Evolutionary conservation across 371 early-diverging fungal genomes (phyloP), one percentile per base, ranked within the genome.

Genomic region (Gilbertella persicaria): DNA sequence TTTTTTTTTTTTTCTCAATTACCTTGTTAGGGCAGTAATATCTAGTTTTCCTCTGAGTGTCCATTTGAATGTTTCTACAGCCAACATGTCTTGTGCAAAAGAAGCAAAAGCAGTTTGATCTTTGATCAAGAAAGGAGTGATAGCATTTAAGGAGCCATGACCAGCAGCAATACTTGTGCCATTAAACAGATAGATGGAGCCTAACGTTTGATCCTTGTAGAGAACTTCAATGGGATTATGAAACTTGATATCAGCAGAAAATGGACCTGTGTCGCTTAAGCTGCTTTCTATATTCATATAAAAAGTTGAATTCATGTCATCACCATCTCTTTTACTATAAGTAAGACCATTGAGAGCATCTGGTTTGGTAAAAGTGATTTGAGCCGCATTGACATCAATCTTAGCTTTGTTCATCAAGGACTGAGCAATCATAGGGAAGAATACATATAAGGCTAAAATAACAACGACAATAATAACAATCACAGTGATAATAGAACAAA

Each of bases 401-500:
- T 56, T 62, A 29, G 73, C 58, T 20, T 76, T 61, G 55, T 85
- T 80, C 66, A 85, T 73, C 49, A 80, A 60, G 14, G 54, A 39
- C 59, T 85, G 85, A 33, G 81, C 80, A 24, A 85, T 69, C 67
- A 75, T 79, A 26, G 83, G 83, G 63, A 85, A 69, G 38, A 79
- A 69, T 8, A 85, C 85, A 53, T 78, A 81, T 12, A 82, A 61
- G 4, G 66, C 61, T 7, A 84, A 53, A 5, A 75, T 44, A 14
- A 84, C 78, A 4, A 67, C 75, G 14, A 84, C 77, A 2, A 82
- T 60, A n/a, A 75, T 55, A 17, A 73, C 57, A 28, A 82, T 75
- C 36, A 77, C 75, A 13, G 69, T 65, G 26, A 63, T 60, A 5
- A 75, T 69, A 7, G 74, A 68, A 48, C 84, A 84, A 45, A 71